A percentile compares a stretch with the other conserved stretches of the same genome.
Evolutionary conservation across 192 early-diverging fungal species (phyloP).

Genomic region (Gamsiella multidivaricata): DNA sequence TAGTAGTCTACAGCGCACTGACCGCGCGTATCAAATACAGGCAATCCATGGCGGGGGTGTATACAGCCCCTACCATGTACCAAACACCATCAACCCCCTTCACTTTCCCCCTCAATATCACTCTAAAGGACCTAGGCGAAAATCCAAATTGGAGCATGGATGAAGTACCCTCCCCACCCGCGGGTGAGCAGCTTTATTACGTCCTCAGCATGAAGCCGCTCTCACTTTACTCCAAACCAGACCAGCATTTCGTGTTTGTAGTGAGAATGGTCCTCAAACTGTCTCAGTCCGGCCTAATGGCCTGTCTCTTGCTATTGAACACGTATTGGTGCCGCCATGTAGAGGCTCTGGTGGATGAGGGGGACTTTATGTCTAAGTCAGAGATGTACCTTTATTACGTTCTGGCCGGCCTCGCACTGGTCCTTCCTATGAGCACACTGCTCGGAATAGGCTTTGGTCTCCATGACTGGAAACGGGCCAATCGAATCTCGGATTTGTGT

Average conservation of each 20-base stretch:
- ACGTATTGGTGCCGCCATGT: conserved; percentile 51
- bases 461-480: neutral
- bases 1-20: conserved; percentile 37
- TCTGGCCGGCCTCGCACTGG: conserved; percentile 6
- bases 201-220: conserved; percentile 33
- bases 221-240: neutral
- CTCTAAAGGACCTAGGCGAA: conserved; percentile 17
- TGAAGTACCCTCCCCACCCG: neutral
- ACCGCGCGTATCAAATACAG: conserved; percentile 28
- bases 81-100: neutral
- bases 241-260: neutral
- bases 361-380: conserved; percentile 41
- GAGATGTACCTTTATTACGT: conserved; percentile 43
- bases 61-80: conserved; percentile 1
- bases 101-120: conserved; percentile 1
- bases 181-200: neutral
- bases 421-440: conserved; percentile 7
- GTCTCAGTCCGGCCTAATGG: conserved; percentile 23
- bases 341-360: conserved; percentile 46
- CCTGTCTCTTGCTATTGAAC: conserved; percentile 32
- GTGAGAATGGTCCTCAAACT: conserved; percentile 17
- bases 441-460: neutral
- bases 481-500: neutral
- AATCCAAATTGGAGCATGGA: conserved; percentile 2
- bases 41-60: conserved; percentile 38